Evolutionary conservation across 192 early-diverging fungal species (phyloP).

Genomic region (Coemansia javaensis): DNA sequence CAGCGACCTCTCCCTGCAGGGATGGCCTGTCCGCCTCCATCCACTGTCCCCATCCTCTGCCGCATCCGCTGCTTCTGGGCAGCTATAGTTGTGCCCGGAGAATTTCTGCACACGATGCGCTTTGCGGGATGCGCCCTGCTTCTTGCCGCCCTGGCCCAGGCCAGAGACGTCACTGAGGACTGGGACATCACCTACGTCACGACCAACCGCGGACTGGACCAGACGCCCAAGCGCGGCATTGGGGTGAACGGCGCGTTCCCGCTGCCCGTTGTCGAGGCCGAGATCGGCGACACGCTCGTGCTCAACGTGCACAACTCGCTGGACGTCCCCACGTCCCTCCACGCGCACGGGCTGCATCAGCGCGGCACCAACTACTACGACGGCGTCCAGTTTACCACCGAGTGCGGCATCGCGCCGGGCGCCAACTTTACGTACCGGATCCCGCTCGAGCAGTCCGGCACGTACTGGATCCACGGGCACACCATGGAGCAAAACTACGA

Average conservation of each 20-base stretch:
- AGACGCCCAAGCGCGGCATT: constrained; percentile 17
- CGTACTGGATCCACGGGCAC: constrained; percentile 81
- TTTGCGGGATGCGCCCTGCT: neutral
- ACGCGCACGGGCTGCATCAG: constrained; percentile 73
- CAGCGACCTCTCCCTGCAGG: no score
- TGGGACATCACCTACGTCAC: constrained; percentile 30
- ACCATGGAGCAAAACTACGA: constrained; percentile 69
- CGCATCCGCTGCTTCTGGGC: no score
- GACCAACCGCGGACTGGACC: constrained; percentile 25
- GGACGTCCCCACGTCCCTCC: constrained; percentile 59
- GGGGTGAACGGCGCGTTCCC: constrained; percentile 27
- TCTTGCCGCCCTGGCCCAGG: neutral
- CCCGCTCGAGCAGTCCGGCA: constrained; percentile 62
- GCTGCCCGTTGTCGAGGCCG: constrained; percentile 20
- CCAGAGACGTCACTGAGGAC: constrained; percentile 19
- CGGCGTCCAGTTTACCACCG: constrained; percentile 60
- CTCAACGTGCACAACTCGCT: constrained; percentile 55
- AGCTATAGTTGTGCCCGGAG: no score
- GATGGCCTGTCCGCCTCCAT: no score
- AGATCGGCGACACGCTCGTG: constrained; percentile 22
- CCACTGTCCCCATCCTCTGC: no score
- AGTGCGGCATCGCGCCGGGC: constrained; percentile 69
- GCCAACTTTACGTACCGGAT: constrained; percentile 65
- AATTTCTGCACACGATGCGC: no score
- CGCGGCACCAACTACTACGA: constrained; percentile 63